These are phyloP conservation scores for Corchorus capsularis DNA, from an alignment of 345 rosid genomes.

Conservation along the genomic window DNA sequence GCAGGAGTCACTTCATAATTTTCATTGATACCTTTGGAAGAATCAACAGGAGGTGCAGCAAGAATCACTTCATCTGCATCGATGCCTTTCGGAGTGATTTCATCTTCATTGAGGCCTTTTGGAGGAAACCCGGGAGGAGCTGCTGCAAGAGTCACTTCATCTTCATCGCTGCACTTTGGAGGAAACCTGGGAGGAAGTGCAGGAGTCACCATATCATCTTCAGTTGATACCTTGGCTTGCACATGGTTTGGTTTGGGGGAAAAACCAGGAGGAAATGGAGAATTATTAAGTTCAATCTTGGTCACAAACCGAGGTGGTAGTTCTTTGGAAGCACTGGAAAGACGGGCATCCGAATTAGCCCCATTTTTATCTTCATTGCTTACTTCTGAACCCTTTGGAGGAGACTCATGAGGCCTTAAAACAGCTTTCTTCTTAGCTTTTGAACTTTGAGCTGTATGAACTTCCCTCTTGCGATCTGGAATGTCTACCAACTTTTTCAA, in stretches of 20 bases:
- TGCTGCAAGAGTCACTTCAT: background rate
- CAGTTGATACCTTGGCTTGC: background rate
- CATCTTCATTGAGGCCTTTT: background rate
- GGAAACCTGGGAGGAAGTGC: background rate
- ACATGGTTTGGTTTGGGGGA: background rate
- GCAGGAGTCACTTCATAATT: conserved; percentile 11
- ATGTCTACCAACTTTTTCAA: background rate
- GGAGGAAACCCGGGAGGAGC: conserved; percentile 28
- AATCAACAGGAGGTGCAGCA: background rate
- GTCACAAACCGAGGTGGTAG: background rate
- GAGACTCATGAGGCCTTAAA: conserved; percentile 1
- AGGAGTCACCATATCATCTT: no score
- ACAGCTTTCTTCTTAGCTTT: background rate
- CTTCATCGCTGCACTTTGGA: background rate
- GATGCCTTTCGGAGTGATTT: background rate
- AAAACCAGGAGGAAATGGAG: conserved; percentile 5
- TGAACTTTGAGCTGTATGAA: background rate
- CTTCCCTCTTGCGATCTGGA: background rate
- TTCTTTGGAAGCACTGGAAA: background rate
- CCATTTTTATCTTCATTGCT: background rate
- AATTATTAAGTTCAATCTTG: conserved; percentile 17
- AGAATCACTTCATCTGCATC: background rate
- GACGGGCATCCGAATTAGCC: background rate
- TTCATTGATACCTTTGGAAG: background rate
- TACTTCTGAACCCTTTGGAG: conserved; percentile 7